Evolutionary conservation across 2,329 filamentous ascomycete genomes (phyloP).

Genomic region (Nigrograna mackinnonii): DNA sequence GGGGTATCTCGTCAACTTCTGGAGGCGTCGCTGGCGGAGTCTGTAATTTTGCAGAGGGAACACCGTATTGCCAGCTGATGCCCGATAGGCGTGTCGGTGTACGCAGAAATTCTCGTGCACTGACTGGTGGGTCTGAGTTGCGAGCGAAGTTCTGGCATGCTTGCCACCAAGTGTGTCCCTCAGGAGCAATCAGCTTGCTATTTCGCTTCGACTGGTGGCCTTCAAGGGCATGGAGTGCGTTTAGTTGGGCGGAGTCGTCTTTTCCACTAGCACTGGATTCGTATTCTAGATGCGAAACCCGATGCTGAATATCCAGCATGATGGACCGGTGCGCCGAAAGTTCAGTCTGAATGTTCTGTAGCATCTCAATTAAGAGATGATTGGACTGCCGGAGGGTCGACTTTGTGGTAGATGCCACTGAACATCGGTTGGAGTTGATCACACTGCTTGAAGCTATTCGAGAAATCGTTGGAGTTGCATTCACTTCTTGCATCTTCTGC

Average conservation of each 20-base stretch:
- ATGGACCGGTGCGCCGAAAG: constrained; percentile 25
- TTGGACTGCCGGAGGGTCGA: constrained; percentile 27
- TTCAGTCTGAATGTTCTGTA: constrained; percentile 31
- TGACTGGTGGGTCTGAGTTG: constrained; percentile 28
- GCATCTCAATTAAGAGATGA: constrained; percentile 26
- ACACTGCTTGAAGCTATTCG: constrained; percentile 4
- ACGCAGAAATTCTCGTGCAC: constrained; percentile 26
- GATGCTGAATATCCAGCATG: constrained; percentile 31
- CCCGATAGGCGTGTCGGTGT: constrained; percentile 28
- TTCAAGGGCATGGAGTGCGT: constrained; percentile 15
- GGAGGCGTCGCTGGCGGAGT: constrained; percentile 16
- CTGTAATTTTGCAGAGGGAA: constrained; percentile 8
- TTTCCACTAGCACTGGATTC: constrained; percentile 14
- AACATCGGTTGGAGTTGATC: constrained; percentile 20
- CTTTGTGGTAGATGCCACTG: constrained; percentile 27
- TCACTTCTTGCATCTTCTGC: constrained; percentile 17
- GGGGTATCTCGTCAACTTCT: constrained; percentile 21
- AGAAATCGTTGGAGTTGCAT: constrained; percentile 11
- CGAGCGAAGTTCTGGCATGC: constrained; percentile 28
- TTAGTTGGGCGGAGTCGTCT: constrained; percentile 7
- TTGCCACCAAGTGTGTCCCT: constrained; percentile 28
- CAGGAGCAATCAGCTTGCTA: constrained; percentile 13
- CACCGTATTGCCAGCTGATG: constrained; percentile 26
- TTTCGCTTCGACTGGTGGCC: constrained; percentile 11
- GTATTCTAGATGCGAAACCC: constrained; percentile 29